Evolutionary conservation across 2,329 filamentous ascomycete genomes (phyloP).

Genomic region (Chaetomium globosum): DNA sequence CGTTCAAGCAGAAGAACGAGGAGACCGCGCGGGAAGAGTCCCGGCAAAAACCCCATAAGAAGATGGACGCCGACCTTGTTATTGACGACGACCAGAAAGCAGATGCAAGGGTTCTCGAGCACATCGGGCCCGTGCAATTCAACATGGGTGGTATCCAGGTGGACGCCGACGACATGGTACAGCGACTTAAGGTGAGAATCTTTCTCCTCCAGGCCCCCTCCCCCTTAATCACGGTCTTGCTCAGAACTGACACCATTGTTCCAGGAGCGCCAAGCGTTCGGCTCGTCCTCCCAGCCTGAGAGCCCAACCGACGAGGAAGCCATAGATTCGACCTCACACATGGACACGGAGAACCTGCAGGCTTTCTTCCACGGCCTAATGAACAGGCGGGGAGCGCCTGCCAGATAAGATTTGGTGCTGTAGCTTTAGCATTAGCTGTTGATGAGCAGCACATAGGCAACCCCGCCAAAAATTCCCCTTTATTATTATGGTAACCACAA

Average conservation of each 20-base stretch:
- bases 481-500: neutral
- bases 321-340: constrained; percentile 45
- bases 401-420: constrained; percentile 26
- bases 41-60: constrained; percentile 56
- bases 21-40: constrained; percentile 46
- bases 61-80: constrained; percentile 35
- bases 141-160: constrained; percentile 98
- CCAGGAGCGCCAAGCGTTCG: constrained; percentile 61
- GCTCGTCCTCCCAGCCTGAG: constrained; percentile 50
- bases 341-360: constrained; percentile 61
- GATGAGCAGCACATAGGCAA: neutral
- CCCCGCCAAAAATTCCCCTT: neutral
- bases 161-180: constrained; percentile 90
- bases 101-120: constrained; percentile 64
- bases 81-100: constrained; percentile 37
- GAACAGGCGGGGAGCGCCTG: constrained; percentile 52
- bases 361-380: constrained; percentile 64
- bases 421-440: neutral
- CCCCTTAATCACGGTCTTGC: neutral
- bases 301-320: constrained; percentile 44
- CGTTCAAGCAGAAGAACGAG: constrained; percentile 59
- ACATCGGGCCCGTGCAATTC: constrained; percentile 93
- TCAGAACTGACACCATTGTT: neutral
- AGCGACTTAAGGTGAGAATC: constrained; percentile 71
- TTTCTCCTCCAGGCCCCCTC: too few species aligned